Conservation (phyloP, 106 monocot genomes). For the Dactylorhiza incarnata region DNA sequence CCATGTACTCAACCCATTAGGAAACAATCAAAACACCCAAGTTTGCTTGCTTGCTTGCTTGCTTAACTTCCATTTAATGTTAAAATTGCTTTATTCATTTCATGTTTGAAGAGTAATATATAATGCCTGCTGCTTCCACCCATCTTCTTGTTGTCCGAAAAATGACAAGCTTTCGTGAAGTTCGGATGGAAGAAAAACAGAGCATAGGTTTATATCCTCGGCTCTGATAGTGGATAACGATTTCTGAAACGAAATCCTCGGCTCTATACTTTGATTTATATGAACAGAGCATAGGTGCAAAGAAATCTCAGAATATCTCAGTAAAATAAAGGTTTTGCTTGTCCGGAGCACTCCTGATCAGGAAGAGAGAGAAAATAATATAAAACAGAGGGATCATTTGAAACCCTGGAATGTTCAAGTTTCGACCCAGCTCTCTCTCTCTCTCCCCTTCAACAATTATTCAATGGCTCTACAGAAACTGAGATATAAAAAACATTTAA, state of each 20-base stretch:
- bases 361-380: constrained; percentile 7
- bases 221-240: background rate
- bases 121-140: too few relatives aligned
- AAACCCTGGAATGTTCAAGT: background rate
- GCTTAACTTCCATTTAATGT: too few relatives aligned
- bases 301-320: constrained; percentile 3
- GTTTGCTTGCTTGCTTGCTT: too few relatives aligned
- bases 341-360: background rate
- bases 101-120: too few relatives aligned
- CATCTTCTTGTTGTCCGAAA: too few relatives aligned
- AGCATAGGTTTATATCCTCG: too few relatives aligned
- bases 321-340: background rate
- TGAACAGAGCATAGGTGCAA: background rate
- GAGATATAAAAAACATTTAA: background rate
- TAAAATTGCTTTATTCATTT: too few relatives aligned
- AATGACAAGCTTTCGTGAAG: too few relatives aligned
- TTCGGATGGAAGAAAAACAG: too few relatives aligned
- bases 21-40: constrained; percentile 24
- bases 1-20: constrained; percentile 27
- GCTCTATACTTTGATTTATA: background rate
- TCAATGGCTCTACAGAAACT: background rate
- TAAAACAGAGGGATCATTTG: constrained; percentile 1
- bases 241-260: background rate
- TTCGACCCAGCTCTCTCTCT: background rate
- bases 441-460: background rate